Evolutionary conservation across 1,139 yeast genomes (phyloP), one percentile per base, ranked within the genome.

Genomic region (Ashbya aceris): DNA sequence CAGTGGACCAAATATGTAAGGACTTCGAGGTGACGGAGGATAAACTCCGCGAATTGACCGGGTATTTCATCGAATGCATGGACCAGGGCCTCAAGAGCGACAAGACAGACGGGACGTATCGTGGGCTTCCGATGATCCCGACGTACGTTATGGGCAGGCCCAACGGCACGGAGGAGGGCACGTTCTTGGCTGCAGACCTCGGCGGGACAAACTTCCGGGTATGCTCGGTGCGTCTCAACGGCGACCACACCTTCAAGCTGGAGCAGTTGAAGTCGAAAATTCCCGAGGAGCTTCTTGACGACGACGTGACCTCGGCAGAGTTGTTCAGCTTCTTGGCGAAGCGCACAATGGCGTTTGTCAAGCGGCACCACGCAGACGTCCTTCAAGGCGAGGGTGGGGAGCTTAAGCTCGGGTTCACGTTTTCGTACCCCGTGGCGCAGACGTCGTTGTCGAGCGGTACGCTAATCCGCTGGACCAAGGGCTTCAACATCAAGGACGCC

Each of bases 381-480:
- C 36, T 52, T 33, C 55, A 46, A 10, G 54, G 40, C 9, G 40
- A 51, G 40, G 47, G 56, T 3, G 54, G 60, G 23, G 54, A 60
- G 13, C 71, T 83, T 58, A 83, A 83, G 57, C 64, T 89, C 66
- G 96, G 97, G 1, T 86, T 89, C 66, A 87, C 96, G 1, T 89
- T 89, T 58, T 80, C 93, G 10, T 89, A 87, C 71, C 97, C 97
- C 1, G 87, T 86, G 27, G 74, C 80, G 49, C 97, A 89, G 66
- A 79, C 84, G 17, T 82, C 85, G 3, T 68, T 89, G 51, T 74
- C 79, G 58, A 68, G 76, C 8, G 97, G 97, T 46, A 77, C 74
- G 4, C 73, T 89, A 52, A 73, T 89, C 44, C 80, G 97, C 62
- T 89, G 97, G 97, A 86, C 96, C 27, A 89, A 89, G 65, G 96